Conservation (phyloP, 768 basidiomycete species). For the Xerocomellus chrysenteron region DNA sequence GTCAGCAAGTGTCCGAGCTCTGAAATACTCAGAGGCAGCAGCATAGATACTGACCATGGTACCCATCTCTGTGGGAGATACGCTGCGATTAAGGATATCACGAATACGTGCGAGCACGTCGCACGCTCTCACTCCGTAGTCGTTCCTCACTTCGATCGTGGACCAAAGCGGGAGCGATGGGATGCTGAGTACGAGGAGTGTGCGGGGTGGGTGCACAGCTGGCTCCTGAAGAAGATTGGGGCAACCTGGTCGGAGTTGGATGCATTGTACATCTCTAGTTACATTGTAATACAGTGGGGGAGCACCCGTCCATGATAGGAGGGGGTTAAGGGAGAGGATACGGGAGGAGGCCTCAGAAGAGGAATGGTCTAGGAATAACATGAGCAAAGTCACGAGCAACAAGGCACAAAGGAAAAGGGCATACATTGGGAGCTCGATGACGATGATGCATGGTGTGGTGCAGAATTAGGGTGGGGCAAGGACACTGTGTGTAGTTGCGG, state of each 20-base stretch:
- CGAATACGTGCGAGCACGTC: constrained; percentile 31
- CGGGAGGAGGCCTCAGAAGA: constrained; percentile 9
- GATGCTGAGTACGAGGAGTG: constrained; percentile 18
- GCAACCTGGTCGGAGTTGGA: constrained; percentile 22
- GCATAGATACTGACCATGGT: constrained; percentile 22
- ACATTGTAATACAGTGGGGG: constrained; percentile 26
- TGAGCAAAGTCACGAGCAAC: constrained; percentile 1
- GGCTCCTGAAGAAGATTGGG: constrained; percentile 16
- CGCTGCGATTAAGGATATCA: constrained; percentile 27
- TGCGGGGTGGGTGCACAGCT: constrained; percentile 23
- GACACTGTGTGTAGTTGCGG: constrained; percentile 30
- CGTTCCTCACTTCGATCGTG: constrained; percentile 31
- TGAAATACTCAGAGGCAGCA: constrained; percentile 30
- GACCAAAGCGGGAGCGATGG: constrained; percentile 27
- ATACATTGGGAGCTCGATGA: constrained; percentile 20
- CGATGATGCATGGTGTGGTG: constrained; percentile 15
- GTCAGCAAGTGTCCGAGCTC: constrained; percentile 28
- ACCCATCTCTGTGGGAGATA: constrained; percentile 26
- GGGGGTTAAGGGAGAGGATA: constrained; percentile 25
- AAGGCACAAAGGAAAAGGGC: neutral
- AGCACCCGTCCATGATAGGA: constrained; percentile 21
- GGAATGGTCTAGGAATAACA: constrained; percentile 8
- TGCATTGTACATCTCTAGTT: constrained; percentile 22
- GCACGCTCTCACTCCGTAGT: constrained; percentile 25
- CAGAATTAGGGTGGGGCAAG: constrained; percentile 32